Evolutionary conservation across 169 alveolate species (phyloP).

Genomic region (Cryptosporidium tyzzeri): DNA sequence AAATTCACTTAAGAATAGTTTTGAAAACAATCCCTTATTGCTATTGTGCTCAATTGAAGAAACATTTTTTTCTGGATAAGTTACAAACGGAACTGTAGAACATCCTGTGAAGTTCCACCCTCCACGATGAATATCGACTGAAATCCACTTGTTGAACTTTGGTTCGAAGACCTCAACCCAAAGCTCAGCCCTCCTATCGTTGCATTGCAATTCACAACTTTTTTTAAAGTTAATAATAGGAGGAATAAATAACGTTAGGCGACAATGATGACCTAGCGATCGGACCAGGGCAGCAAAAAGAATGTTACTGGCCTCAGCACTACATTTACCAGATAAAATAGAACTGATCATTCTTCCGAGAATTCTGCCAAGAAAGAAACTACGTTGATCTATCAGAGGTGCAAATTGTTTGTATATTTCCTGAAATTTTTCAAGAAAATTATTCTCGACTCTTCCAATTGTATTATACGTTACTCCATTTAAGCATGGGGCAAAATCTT

Average conservation of each 20-base stretch:
- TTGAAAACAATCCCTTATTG: constrained; percentile 17
- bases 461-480: neutral
- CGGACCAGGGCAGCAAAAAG: constrained; percentile 55
- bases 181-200: constrained; percentile 64
- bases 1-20: constrained; percentile 21
- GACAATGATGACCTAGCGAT: constrained; percentile 29
- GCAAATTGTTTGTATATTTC: constrained; percentile 10
- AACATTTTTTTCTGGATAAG: neutral
- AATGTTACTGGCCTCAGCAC: constrained; percentile 56
- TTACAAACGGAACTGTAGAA: neutral
- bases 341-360: constrained; percentile 8
- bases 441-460: neutral
- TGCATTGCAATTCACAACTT: constrained; percentile 5
- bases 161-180: constrained; percentile 69
- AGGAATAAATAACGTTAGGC: constrained; percentile 49
- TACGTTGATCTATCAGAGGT: neutral
- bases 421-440: constrained; percentile 8
- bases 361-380: constrained; percentile 36
- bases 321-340: constrained; percentile 33
- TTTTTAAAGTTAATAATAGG: constrained; percentile 35
- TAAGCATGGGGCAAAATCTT: neutral
- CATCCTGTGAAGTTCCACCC: constrained; percentile 70
- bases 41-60: neutral
- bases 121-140: constrained; percentile 71
- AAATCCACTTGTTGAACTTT: constrained; percentile 57